A percentile compares a stretch with the other conserved stretches of the same genome.
Evolutionary conservation across 139 green algal species (phyloP).

Genomic region (Chlamydomonas schloesseri): DNA sequence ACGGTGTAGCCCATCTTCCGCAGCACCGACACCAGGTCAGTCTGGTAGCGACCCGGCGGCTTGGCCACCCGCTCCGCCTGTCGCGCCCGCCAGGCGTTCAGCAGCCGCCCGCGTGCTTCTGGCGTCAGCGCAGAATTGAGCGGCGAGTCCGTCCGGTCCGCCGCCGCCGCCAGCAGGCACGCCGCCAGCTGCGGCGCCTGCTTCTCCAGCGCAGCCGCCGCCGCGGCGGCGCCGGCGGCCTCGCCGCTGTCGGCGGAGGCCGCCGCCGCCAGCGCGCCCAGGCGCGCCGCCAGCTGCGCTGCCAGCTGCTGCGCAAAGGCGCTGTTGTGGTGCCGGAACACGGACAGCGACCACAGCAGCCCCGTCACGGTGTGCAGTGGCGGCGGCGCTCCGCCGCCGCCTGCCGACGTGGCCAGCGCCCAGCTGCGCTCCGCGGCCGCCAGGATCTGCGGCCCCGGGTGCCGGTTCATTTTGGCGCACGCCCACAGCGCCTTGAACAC

Average conservation of each 20-base stretch:
- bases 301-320: slow-evolving; percentile 34
- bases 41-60: slow-evolving; percentile 23
- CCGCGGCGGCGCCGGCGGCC: not conserved
- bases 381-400: not conserved
- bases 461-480: slow-evolving; percentile 57
- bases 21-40: slow-evolving; percentile 31
- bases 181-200: slow-evolving; percentile 40
- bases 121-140: slow-evolving; percentile 11
- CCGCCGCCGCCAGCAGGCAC: slow-evolving; percentile 40
- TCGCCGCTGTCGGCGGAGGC: not conserved
- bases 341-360: slow-evolving; percentile 48
- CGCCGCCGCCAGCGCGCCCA: not conserved
- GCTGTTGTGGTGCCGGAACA: slow-evolving; percentile 48
- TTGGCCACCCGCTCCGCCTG: not conserved
- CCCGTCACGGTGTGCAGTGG: slow-evolving; percentile 30
- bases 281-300: slow-evolving; percentile 31
- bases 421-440: slow-evolving; percentile 39
- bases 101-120: not conserved
- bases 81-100: slow-evolving; percentile 24
- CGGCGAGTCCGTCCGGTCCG: slow-evolving; percentile 41
- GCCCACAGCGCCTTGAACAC: slow-evolving; percentile 50
- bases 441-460: slow-evolving; percentile 50
- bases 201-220: not conserved
- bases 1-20: slow-evolving; percentile 21
- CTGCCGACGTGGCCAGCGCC: not conserved